Evolutionary conservation across 108 stramenopile species (phyloP).

Genomic region (Fragilaria crotonensis): DNA sequence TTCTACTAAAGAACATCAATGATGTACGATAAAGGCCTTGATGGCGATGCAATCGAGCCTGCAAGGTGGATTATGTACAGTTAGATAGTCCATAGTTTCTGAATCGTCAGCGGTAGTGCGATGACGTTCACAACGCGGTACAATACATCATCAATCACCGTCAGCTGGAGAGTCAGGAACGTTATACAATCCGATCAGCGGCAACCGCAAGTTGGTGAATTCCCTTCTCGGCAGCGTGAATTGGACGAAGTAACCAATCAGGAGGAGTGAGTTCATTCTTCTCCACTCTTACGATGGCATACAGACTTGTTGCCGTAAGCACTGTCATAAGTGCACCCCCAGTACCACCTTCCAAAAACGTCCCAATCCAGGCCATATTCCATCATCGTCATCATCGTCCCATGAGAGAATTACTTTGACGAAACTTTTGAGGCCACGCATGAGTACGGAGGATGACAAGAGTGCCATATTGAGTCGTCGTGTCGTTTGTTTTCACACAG

Average conservation of each 20-base stretch:
- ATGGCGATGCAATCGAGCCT: too few species aligned
- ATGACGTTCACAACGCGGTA: too few species aligned
- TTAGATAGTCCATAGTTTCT: too few species aligned
- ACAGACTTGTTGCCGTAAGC: not conserved
- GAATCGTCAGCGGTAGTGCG: too few species aligned
- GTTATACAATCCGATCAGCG: not conserved
- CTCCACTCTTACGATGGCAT: not conserved
- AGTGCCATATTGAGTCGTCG: not conserved
- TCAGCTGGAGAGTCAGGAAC: too few species aligned
- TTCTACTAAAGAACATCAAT: too few species aligned
- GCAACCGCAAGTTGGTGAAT: not conserved
- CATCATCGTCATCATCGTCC: not conserved
- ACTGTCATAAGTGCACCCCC: not conserved
- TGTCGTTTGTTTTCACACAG: not conserved
- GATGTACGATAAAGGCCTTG: too few species aligned
- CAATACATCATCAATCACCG: too few species aligned
- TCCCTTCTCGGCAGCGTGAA: not conserved
- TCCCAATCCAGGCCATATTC: not conserved
- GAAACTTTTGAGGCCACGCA: not conserved
- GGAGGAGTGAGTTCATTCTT: not conserved
- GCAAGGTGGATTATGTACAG: too few species aligned
- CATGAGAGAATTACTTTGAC: not conserved
- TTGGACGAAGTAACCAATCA: not conserved
- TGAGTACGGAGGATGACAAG: not conserved
- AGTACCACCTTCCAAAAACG: not conserved